Evolutionary conservation across 352 stramenopile species (phyloP).

Genomic region (Phytophthora ohioensis): DNA sequence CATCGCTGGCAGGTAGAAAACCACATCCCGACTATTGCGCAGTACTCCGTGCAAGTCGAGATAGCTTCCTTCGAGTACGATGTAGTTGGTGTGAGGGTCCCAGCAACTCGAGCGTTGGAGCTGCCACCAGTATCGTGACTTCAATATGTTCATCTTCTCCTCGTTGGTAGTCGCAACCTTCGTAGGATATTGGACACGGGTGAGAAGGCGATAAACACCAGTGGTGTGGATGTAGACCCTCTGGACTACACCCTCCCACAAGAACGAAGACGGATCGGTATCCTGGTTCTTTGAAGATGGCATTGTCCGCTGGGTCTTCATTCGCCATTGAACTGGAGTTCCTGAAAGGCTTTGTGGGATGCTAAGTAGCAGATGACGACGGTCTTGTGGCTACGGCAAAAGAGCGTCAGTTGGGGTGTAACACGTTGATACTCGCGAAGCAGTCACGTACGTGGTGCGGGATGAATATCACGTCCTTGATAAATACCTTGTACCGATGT

Average conservation of each 20-base stretch:
- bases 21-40: slow-evolving; percentile 19
- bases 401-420: not conserved
- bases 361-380: slow-evolving; percentile 17
- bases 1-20: slow-evolving; percentile 33
- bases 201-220: slow-evolving; percentile 24
- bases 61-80: slow-evolving; percentile 24
- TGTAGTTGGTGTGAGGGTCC: slow-evolving; percentile 13
- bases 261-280: slow-evolving; percentile 12
- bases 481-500: slow-evolving; percentile 22
- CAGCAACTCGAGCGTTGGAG: slow-evolving; percentile 33
- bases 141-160: not conserved
- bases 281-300: not conserved
- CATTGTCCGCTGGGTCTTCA: slow-evolving; percentile 19
- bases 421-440: not conserved
- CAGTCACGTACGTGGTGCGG: slow-evolving; percentile 23
- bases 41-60: slow-evolving; percentile 26
- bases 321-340: slow-evolving; percentile 17
- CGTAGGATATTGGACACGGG: slow-evolving; percentile 15
- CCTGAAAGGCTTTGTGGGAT: slow-evolving; percentile 1
- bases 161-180: slow-evolving; percentile 1
- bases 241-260: slow-evolving; percentile 26
- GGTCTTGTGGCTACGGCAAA: slow-evolving; percentile 22
- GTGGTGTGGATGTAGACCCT: slow-evolving; percentile 36
- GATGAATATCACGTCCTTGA: slow-evolving; percentile 30
- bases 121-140: slow-evolving; percentile 28